A percentile compares a stretch with the other conserved stretches of the same genome.
phyloP scores from a whole-genome alignment of 179 eudicot species.

The Heliamphora pulchella region DNA sequence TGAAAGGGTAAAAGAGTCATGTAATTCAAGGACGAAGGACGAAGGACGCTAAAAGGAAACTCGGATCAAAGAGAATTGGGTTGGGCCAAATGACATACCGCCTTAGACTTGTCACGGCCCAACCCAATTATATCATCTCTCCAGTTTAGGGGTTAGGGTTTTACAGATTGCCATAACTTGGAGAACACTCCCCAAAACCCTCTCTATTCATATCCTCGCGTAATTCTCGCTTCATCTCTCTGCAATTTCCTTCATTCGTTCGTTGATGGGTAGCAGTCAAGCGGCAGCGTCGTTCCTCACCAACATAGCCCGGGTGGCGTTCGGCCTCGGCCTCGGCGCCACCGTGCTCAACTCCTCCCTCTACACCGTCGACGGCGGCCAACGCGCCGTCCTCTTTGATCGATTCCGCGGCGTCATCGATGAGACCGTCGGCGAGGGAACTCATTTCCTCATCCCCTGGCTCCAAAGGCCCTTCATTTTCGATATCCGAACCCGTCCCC shows the following conservation, averaged over 20 bases:
- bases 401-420: slow-evolving; percentile 67
- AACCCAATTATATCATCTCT: background rate
- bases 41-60: too few species aligned
- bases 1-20: too few species aligned
- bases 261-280: slow-evolving; percentile 15
- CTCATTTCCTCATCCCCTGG: slow-evolving; percentile 76
- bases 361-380: slow-evolving; percentile 90
- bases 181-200: background rate
- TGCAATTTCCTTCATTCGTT: background rate
- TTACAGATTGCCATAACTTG: background rate
- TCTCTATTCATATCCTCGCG: slow-evolving; percentile 3
- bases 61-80: background rate
- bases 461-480: slow-evolving; percentile 77
- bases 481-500: slow-evolving; percentile 83
- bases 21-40: too few species aligned
- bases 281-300: slow-evolving; percentile 19
- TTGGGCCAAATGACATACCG: background rate
- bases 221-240: background rate
- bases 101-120: background rate
- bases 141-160: slow-evolving; percentile 3
- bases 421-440: slow-evolving; percentile 67
- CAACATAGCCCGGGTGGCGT: slow-evolving; percentile 37
- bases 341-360: slow-evolving; percentile 55
- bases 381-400: slow-evolving; percentile 84
- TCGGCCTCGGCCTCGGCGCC: slow-evolving; percentile 49